These are phyloP conservation scores for Kazachstania kunashirensis DNA, from an alignment of 805 yeast species.

Conservation along the genomic window DNA sequence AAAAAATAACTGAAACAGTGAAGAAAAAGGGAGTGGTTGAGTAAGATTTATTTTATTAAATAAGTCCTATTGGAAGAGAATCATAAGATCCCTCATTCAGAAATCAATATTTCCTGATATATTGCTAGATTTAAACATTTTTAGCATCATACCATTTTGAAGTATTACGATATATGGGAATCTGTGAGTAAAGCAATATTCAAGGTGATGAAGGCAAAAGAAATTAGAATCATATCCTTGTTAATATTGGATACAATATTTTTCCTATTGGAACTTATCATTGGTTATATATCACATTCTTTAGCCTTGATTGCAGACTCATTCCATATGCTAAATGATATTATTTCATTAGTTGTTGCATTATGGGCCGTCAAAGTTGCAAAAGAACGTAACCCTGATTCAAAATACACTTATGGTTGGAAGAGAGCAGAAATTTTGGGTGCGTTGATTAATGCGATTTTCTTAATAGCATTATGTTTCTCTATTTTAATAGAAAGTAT, in stretches of 20 bases:
- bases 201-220: constrained; percentile 35
- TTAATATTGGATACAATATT: constrained; percentile 69
- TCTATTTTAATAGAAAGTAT: constrained; percentile 88
- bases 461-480: constrained; percentile 82
- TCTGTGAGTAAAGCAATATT: no score
- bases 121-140: no score
- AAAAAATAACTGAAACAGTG: no score
- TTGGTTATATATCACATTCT: constrained; percentile 89
- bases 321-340: constrained; percentile 95
- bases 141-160: no score
- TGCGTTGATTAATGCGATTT: constrained; percentile 89
- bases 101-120: no score
- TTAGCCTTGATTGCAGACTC: constrained; percentile 93
- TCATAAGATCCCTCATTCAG: no score
- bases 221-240: constrained; percentile 60
- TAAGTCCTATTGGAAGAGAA: no score
- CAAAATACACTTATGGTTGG: constrained; percentile 94
- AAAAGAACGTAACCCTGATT: constrained; percentile 68
- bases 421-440: constrained; percentile 95
- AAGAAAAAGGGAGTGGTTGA: no score
- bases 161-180: no score
- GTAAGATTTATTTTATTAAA: no score
- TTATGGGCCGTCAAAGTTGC: constrained; percentile 95
- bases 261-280: constrained; percentile 74
- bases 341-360: constrained; percentile 80